Evolutionary conservation across 192 early-diverging fungal genomes (phyloP).

Genomic region (Gryganskiella cystojenkinii): DNA sequence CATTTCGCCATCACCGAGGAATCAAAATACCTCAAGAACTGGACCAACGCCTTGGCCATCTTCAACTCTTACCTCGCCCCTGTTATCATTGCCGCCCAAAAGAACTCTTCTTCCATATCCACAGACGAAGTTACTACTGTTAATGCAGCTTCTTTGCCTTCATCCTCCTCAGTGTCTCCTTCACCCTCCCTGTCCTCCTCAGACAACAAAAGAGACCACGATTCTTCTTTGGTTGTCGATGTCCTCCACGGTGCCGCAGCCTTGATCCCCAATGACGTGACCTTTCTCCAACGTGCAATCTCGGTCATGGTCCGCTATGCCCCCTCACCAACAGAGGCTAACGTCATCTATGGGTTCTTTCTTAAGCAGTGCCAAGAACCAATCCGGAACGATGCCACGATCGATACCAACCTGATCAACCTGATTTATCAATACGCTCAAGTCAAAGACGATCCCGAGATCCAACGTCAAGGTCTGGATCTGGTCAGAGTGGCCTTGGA

Average conservation of each 20-base stretch:
- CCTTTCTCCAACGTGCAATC: constrained; percentile 9
- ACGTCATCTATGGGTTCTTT: constrained; percentile 35
- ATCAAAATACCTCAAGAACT: constrained; percentile 16
- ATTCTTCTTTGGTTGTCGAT: neutral
- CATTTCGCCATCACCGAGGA: constrained; percentile 27
- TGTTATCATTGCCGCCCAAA: constrained; percentile 16
- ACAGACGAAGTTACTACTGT: neutral
- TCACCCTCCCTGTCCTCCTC: neutral
- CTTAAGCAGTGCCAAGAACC: constrained; percentile 25
- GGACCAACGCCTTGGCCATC: constrained; percentile 28
- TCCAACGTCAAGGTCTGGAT: constrained; percentile 21
- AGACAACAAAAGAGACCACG: neutral
- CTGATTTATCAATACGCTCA: constrained; percentile 43
- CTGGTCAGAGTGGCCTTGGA: constrained; percentile 36
- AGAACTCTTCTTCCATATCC: neutral
- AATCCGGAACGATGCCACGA: constrained; percentile 20
- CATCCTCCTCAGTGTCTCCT: neutral
- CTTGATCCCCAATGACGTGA: constrained; percentile 9
- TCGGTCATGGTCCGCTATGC: constrained; percentile 35
- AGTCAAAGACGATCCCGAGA: neutral
- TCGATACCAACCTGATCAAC: constrained; percentile 31
- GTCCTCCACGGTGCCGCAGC: neutral
- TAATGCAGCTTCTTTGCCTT: neutral
- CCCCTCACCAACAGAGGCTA: constrained; percentile 20
- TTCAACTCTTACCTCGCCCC: constrained; percentile 32